Percentiles rank a stretch among this genome's conserved stretches.
These are phyloP conservation scores for Cerioporus squamosus DNA, from an alignment of 1,284 basidiomycete species.

Conservation along the genomic window DNA sequence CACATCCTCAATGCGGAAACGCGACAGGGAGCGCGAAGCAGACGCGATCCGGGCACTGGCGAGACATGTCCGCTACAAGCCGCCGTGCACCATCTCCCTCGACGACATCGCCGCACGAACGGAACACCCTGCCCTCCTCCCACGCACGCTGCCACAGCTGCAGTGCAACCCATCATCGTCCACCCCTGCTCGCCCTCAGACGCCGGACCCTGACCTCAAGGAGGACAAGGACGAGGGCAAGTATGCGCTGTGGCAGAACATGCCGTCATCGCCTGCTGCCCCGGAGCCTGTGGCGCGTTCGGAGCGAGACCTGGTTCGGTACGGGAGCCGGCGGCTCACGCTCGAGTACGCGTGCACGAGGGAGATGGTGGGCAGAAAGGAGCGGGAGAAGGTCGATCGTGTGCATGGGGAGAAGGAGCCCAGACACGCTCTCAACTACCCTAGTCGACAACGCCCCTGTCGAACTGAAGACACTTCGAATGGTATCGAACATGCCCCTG, in stretches of 20 bases:
- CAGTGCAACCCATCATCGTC: constrained; percentile 12
- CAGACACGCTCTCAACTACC: no score
- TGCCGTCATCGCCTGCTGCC: constrained; percentile 65
- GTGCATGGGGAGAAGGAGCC: neutral
- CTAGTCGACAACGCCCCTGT: no score
- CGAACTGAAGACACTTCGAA: no score
- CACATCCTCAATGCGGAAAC: constrained; percentile 6
- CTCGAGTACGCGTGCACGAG: constrained; percentile 78
- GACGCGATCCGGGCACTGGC: neutral
- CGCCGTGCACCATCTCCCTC: constrained; percentile 46
- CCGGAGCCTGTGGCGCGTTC: constrained; percentile 46
- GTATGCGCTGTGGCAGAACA: constrained; percentile 62
- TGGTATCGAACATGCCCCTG: no score
- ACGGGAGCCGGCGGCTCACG: constrained; percentile 46
- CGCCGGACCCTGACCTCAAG: constrained; percentile 36
- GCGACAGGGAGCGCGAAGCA: constrained; percentile 11
- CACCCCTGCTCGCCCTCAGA: constrained; percentile 14
- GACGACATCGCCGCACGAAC: constrained; percentile 52
- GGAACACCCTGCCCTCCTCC: constrained; percentile 28
- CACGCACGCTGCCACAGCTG: constrained; percentile 19
- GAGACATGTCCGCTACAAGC: constrained; percentile 16
- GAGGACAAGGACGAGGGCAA: constrained; percentile 39
- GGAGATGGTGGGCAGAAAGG: constrained; percentile 41
- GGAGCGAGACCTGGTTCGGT: constrained; percentile 51
- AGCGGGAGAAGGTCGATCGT: neutral